phyloP scores from a whole-genome alignment of 2,329 filamentous ascomycete genomes.

The Furcasterigmium furcatum region DNA sequence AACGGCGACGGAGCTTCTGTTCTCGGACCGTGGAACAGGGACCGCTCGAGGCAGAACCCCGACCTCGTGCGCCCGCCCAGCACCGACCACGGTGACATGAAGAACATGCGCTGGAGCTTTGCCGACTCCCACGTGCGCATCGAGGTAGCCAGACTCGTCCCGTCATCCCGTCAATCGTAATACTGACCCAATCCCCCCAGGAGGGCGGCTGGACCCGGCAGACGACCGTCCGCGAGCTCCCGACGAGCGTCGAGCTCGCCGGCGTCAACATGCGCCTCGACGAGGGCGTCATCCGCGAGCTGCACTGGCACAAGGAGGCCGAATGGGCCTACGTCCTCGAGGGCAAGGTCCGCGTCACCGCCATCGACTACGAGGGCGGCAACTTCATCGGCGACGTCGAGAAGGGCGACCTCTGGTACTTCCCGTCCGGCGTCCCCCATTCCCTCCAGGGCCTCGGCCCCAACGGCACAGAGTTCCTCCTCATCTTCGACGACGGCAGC shows the following conservation, averaged over 20 bases:
- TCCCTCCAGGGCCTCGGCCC: slow-evolving; percentile 49
- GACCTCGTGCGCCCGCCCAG: slow-evolving; percentile 69
- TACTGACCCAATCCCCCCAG: too few species aligned
- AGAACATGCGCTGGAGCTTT: slow-evolving; percentile 72
- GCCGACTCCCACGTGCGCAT: slow-evolving; percentile 62
- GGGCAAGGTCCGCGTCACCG: slow-evolving; percentile 68
- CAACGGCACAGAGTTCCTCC: slow-evolving; percentile 27
- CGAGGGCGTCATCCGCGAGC: slow-evolving; percentile 68
- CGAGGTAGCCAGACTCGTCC: too few species aligned
- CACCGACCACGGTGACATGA: slow-evolving; percentile 68
- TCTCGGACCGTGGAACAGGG: slow-evolving; percentile 66
- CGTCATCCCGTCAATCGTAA: too few species aligned
- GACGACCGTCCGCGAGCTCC: slow-evolving; percentile 64
- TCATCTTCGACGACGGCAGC: slow-evolving; percentile 45
- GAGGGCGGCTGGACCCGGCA: slow-evolving; percentile 76
- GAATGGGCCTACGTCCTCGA: slow-evolving; percentile 76
- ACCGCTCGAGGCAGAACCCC: slow-evolving; percentile 66
- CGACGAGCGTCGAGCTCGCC: slow-evolving; percentile 66
- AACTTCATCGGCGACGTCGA: slow-evolving; percentile 75
- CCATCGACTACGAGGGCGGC: slow-evolving; percentile 70
- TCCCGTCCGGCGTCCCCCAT: slow-evolving; percentile 74
- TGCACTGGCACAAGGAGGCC: slow-evolving; percentile 79
- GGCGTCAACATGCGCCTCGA: slow-evolving; percentile 78
- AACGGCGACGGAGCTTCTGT: slow-evolving; percentile 64
- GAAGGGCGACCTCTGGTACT: slow-evolving; percentile 79